These are phyloP conservation scores for Beauveria varroae DNA, from an alignment of 2,329 filamentous ascomycete genomes.

Conservation along the genomic window DNA sequence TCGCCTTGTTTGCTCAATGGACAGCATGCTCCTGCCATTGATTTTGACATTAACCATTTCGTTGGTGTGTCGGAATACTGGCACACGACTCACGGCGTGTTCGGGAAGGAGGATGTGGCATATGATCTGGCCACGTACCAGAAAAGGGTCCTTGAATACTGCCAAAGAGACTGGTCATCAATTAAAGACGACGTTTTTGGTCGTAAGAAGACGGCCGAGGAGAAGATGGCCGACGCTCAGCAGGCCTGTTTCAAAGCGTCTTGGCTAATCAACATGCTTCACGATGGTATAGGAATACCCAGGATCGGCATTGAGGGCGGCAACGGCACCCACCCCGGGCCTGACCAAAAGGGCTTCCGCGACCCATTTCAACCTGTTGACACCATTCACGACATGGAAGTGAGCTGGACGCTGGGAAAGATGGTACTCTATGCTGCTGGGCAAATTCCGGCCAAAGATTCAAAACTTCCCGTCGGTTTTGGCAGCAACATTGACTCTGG, in stretches of 20 bases:
- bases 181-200: conserved; percentile 60
- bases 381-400: conserved; percentile 83
- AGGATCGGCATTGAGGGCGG: conserved; percentile 68
- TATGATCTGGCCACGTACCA: conserved; percentile 93
- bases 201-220: conserved; percentile 67
- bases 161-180: conserved; percentile 70
- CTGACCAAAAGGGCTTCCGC: conserved; percentile 62
- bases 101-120: conserved; percentile 68
- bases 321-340: conserved; percentile 65
- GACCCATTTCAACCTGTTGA: conserved; percentile 89
- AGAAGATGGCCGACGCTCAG: conserved; percentile 70
- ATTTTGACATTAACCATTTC: conserved; percentile 96
- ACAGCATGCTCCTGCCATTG: conserved; percentile 87
- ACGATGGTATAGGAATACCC: conserved; percentile 92
- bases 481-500: conserved; percentile 68
- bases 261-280: conserved; percentile 94
- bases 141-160: conserved; percentile 75
- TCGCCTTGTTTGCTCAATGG: conserved; percentile 85
- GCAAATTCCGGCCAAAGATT: conserved; percentile 62
- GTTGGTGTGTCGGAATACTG: conserved; percentile 97
- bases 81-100: conserved; percentile 96
- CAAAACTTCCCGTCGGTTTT: conserved; percentile 73
- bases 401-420: conserved; percentile 95
- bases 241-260: conserved; percentile 97
- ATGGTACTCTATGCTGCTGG: conserved; percentile 93